Base-by-base conservation (phyloP, 192 early-diverging fungal genomes). In the Diversispora eburnea region DNA sequence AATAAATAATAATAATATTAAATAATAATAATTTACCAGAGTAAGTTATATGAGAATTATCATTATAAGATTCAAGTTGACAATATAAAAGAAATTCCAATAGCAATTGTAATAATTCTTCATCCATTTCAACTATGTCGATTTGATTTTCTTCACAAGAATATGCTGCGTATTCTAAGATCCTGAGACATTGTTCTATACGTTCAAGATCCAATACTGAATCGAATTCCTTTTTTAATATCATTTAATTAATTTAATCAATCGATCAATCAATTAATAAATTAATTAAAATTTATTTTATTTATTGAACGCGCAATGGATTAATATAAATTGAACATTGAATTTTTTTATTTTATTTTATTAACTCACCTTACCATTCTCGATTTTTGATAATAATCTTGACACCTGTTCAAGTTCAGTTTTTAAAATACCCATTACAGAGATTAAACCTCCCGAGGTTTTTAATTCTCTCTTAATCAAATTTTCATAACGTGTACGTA, bases 31-130 rank as follows among this genome's bases (percentile, higher is more conserved):
- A 42, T 41, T 46, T 66, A 64, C 55, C 67, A 3, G 47, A 57
- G 12, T 33, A 59, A 43, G 22, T 10, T 51, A 19, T 33, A n/a
- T 59, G 20, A 6, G 25, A 19, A 20, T 51, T 56, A 8, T 39
- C 48, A 20, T 8, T 54, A 39, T 25, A 42, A 33, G 64, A 13
- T 68, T 60, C 65, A 12, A 75, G 17, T 47, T 75, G 74, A 75
- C 54, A 75, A 60, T 69, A 75, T n/a, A 75, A 33, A 12, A 75
- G 41, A 9, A 75, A 75, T 41, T 75, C 67, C 17, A 75, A 46
- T n/a, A 75, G 33, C 66, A 57, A 45, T 17, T 8, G 67, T 19
- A 75, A 75, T 25, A 75, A 20, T 20, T 68, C 63, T 48, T 58
- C 45, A 13, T 72, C 43, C 3, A 51, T 19, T 60, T 72, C 48